A percentile compares a stretch with the other conserved stretches of the same genome.
phyloP scores from a whole-genome alignment of 305 asterid genomes.

The Plantago lanceolata region DNA sequence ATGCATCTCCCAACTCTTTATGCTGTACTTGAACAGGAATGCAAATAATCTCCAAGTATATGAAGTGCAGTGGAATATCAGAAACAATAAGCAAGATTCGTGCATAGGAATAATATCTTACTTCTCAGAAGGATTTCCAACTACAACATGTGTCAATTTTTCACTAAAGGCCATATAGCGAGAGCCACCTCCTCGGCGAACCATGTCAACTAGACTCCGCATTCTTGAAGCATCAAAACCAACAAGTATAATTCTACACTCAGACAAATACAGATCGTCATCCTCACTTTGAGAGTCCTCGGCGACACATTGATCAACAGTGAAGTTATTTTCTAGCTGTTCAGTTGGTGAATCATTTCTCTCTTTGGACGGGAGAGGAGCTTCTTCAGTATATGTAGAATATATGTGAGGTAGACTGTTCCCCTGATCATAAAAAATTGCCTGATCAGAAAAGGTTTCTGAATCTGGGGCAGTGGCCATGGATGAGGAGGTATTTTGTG shows the following conservation, averaged over 20 bases:
- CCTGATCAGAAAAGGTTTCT: constrained; percentile 42
- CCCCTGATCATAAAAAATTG: constrained; percentile 44
- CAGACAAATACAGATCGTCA: constrained; percentile 78
- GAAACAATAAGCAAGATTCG: constrained; percentile 4
- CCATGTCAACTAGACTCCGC: constrained; percentile 83
- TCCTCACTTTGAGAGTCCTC: constrained; percentile 84
- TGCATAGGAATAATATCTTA: constrained; percentile 42
- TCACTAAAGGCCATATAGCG: constrained; percentile 78
- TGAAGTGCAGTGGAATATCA: not conserved
- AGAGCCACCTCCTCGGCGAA: constrained; percentile 94
- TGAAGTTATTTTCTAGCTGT: constrained; percentile 33
- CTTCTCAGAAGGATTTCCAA: constrained; percentile 80
- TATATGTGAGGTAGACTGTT: constrained; percentile 33
- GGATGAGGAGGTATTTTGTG: constrained; percentile 48
- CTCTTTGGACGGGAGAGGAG: constrained; percentile 35
- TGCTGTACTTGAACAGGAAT: too few species aligned
- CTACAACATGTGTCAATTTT: constrained; percentile 81
- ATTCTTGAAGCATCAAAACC: constrained; percentile 81
- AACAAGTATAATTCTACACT: constrained; percentile 77
- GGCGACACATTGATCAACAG: constrained; percentile 51
- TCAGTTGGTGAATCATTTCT: constrained; percentile 39
- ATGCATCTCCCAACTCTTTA: too few species aligned
- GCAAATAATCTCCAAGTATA: constrained; percentile 5
- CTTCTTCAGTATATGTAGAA: constrained; percentile 41
- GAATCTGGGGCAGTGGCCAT: constrained; percentile 47